Base-by-base conservation (phyloP, 2,329 filamentous ascomycete species). In the Sclerotiophoma versabilis region DNA sequence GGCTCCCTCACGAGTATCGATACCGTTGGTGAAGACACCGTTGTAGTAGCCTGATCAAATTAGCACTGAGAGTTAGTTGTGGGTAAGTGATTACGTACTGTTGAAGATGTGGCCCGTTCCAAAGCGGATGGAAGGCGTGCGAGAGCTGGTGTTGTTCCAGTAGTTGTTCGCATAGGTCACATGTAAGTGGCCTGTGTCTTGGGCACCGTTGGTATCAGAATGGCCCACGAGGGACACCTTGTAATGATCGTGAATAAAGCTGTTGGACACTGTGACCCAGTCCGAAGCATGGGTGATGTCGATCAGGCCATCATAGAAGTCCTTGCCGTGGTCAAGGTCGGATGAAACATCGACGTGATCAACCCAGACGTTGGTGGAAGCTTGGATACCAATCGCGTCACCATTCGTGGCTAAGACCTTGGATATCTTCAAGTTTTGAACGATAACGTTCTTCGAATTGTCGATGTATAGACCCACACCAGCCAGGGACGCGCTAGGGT, bases 151-250 rank as follows among this genome's bases (percentile, higher is more conserved):
- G 77, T 88, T 87, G 62, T 70, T 67, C 80, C 80, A 89, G 78
- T 84, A 79, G 81, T 89, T 89, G 79, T 88, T 84, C 75, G 81
- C 80, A 70, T 87, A 87, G 46, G 87, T 89, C 48, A 90, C 77
- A 67, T 77, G 82, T 32, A 89, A 79, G 68, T 86, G 79, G 59
- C 86, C 86, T 2, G 67, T 83, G 75, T 89, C 87, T 62, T 87
- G 81, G 41, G 66, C 76, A 27, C 60, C 75, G 75, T 87, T 87
- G 74, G 57, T 79, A 78, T 87, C 82, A 19, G 79, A 83, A 79
- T 87, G 84, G 11, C 83, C 85, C 47, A 86, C 77, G 7, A 87
- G 78, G 0, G 81, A 83, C 55, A 53, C 57, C 73, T 87, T 87
- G 77, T 79, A 87, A 79, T 87, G 83, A 74, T 84, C 81, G 71